These are phyloP conservation scores for Cytospora schulzeri DNA, from an alignment of 2,329 filamentous ascomycete genomes.

Conservation along the genomic window DNA sequence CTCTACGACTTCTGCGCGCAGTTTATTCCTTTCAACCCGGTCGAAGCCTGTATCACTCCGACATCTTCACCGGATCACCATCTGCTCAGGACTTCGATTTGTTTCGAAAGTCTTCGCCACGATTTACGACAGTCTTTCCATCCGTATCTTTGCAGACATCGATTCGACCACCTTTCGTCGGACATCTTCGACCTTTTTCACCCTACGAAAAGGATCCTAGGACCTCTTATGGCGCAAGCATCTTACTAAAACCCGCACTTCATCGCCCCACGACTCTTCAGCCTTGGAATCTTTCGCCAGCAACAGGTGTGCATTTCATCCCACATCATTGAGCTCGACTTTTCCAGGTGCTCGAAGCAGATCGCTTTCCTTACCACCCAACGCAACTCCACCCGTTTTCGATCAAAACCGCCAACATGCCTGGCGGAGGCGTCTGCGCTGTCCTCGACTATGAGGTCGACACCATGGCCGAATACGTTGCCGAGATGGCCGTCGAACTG, in stretches of 20 bases:
- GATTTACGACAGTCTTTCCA: constrained; percentile 4
- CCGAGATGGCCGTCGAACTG: constrained; percentile 75
- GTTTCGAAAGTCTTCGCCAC: constrained; percentile 13
- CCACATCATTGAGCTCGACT: constrained; percentile 33
- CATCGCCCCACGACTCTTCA: constrained; percentile 38
- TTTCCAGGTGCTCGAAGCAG: constrained; percentile 46
- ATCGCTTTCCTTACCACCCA: constrained; percentile 32
- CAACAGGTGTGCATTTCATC: constrained; percentile 32
- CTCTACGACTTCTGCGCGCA: constrained; percentile 6
- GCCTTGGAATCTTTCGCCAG: constrained; percentile 39
- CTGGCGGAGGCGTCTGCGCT: constrained; percentile 79
- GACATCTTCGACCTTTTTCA: neutral
- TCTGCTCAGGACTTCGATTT: constrained; percentile 13
- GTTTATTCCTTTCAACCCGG: neutral
- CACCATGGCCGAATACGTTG: constrained; percentile 92
- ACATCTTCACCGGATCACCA: neutral
- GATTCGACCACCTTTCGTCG: constrained; percentile 6
- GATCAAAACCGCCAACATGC: constrained; percentile 52
- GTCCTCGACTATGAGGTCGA: constrained; percentile 97
- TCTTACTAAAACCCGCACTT: constrained; percentile 38
- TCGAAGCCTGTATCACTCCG: constrained; percentile 6
- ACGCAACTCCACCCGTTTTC: constrained; percentile 31
- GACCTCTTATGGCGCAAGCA: constrained; percentile 41
- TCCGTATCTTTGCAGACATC: constrained; percentile 13
- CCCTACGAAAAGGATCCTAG: constrained; percentile 19